These are phyloP conservation scores for Fusarium kyushuense DNA, from an alignment of 2,329 filamentous ascomycete genomes.

Conservation along the genomic window DNA sequence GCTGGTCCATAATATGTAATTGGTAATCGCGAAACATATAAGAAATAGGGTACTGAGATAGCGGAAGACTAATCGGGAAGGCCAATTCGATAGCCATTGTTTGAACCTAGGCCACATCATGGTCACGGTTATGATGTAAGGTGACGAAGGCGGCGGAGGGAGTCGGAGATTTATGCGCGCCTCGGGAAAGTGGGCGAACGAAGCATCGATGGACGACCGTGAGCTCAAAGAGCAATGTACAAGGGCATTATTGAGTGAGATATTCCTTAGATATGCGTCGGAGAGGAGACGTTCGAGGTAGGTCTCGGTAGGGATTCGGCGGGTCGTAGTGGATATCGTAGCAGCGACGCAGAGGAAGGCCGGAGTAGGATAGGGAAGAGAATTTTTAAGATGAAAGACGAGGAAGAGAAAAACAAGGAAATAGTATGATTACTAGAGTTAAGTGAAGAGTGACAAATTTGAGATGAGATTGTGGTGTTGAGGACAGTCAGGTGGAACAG, in stretches of 20 bases:
- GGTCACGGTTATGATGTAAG: conserved; percentile 25
- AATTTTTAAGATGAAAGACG: not conserved
- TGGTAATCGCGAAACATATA: conserved; percentile 47
- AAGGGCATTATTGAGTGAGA: conserved; percentile 40
- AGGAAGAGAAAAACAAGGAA: conserved; percentile 1
- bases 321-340: conserved; percentile 20
- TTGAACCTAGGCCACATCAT: conserved; percentile 47
- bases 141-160: conserved; percentile 24
- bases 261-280: conserved; percentile 21
- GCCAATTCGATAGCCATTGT: conserved; percentile 47
- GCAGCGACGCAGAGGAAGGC: conserved; percentile 8
- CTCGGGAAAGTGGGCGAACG: conserved; percentile 37
- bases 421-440: conserved; percentile 13
- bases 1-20: conserved; percentile 51
- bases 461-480: conserved; percentile 38
- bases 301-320: conserved; percentile 28
- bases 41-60: conserved; percentile 45
- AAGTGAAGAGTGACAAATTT: conserved; percentile 12
- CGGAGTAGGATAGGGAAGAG: not conserved
- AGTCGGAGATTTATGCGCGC: conserved; percentile 43
- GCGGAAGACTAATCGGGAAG: conserved; percentile 49
- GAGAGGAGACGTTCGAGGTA: conserved; percentile 18
- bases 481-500: conserved; percentile 37
- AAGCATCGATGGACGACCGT: conserved; percentile 40
- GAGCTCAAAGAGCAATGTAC: conserved; percentile 36